Evolutionary conservation across 371 early-diverging fungal genomes (phyloP).

Genomic region (Gilbertella persicaria): DNA sequence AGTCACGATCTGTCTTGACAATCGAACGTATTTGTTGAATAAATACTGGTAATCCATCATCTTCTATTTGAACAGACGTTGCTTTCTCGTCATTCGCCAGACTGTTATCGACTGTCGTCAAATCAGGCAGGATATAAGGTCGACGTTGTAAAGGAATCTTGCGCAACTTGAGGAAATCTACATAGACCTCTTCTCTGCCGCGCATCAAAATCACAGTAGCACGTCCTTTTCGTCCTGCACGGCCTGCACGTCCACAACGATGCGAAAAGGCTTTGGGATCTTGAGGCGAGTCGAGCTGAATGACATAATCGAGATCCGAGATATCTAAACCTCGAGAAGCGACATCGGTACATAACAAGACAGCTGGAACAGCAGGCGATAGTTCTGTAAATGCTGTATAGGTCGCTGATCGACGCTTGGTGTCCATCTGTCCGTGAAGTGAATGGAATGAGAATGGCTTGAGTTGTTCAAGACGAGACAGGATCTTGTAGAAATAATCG

Average conservation of each 20-base stretch:
- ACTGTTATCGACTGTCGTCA: constrained; percentile 21
- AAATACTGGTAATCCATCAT: constrained; percentile 49
- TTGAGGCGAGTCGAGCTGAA: constrained; percentile 96
- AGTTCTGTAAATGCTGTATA: constrained; percentile 63
- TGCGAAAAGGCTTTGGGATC: constrained; percentile 97
- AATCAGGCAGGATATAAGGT: constrained; percentile 42
- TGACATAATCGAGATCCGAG: constrained; percentile 93
- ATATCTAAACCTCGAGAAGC: constrained; percentile 98
- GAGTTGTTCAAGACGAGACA: constrained; percentile 41
- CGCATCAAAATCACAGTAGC: constrained; percentile 82
- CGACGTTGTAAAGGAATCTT: constrained; percentile 77
- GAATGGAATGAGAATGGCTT: constrained; percentile 69
- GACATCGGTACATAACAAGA: constrained; percentile 96
- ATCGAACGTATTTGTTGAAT: constrained; percentile 52
- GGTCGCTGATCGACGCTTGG: constrained; percentile 75
- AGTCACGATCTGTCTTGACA: constrained; percentile 71
- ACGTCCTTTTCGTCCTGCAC: constrained; percentile 87
- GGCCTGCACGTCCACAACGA: constrained; percentile 97
- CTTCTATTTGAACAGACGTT: constrained; percentile 38
- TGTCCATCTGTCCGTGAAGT: constrained; percentile 93
- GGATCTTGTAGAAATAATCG: constrained; percentile 85
- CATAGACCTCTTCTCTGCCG: constrained; percentile 88
- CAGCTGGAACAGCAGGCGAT: constrained; percentile 62
- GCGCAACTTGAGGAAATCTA: constrained; percentile 82
- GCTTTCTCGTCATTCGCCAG: constrained; percentile 27